A percentile compares a stretch with the other conserved stretches of the same genome.
These are phyloP conservation scores for Candida pseudoglaebosa DNA, from an alignment of 805 yeast species.

Conservation along the genomic window DNA sequence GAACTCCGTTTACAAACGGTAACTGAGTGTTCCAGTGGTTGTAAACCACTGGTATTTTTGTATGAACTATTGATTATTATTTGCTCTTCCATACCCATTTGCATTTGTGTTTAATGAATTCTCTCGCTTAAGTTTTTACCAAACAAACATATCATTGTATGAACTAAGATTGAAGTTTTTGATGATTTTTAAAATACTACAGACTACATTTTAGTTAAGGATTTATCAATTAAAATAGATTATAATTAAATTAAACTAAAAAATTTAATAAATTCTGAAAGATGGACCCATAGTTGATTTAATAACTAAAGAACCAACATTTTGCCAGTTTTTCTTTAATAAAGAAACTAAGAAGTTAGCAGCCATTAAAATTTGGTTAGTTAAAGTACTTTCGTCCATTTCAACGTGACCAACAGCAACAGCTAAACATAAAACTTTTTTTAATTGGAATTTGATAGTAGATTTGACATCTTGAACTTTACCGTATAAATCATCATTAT, in stretches of 20 bases:
- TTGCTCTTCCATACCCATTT: no score
- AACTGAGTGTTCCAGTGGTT: no score
- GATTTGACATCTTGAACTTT: conserved; percentile 98
- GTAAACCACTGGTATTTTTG: no score
- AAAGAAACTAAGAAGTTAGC: conserved; percentile 98
- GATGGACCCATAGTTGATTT: conserved; percentile 99
- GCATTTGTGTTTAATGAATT: no score
- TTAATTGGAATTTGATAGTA: conserved; percentile 99
- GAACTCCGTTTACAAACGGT: no score
- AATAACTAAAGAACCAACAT: conserved; percentile 98
- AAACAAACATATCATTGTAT: no score
- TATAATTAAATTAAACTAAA: not conserved
- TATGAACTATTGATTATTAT: no score
- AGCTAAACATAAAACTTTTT: conserved; percentile 99
- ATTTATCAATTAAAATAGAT: not conserved
- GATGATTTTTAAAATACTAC: no score
- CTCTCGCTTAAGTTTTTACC: no score
- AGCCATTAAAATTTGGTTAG: conserved; percentile 97
- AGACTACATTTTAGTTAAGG: no score
- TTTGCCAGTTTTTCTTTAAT: conserved; percentile 99
- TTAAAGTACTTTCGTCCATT: conserved; percentile 95
- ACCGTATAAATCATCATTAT: conserved; percentile 94
- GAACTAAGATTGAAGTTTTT: no score
- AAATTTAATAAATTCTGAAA: conserved; percentile 91
- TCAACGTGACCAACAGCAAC: conserved; percentile 99